Conservation (phyloP, 441 rosid species). For the Pelargonium cotyledonis region DNA sequence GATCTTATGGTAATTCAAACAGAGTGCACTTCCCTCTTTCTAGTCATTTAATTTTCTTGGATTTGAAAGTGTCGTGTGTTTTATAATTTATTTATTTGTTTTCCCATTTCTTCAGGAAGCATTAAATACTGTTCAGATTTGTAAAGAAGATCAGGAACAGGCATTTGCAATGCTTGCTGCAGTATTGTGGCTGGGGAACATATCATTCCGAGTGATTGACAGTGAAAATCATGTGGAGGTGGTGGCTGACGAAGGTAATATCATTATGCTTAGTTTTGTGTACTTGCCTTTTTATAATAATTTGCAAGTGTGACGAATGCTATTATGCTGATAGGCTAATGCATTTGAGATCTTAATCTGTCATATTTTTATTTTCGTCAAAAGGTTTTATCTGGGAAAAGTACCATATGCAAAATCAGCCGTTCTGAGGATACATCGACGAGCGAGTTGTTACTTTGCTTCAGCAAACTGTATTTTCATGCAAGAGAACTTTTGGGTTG, state of each 20-base stretch:
- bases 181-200: constrained; percentile 82
- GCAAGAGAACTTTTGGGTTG: background rate
- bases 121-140: constrained; percentile 57
- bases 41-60: constrained; percentile 12
- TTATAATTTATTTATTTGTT: constrained; percentile 9
- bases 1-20: constrained; percentile 57
- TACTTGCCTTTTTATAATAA: background rate
- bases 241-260: constrained; percentile 67
- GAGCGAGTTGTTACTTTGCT: background rate
- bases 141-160: constrained; percentile 69
- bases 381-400: background rate
- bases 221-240: constrained; percentile 82
- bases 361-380: background rate
- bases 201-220: constrained; percentile 66
- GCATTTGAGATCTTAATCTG: background rate
- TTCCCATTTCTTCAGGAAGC: constrained; percentile 56
- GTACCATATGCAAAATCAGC: background rate
- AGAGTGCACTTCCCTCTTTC: constrained; percentile 10
- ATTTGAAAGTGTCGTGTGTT: constrained; percentile 15
- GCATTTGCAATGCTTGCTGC: constrained; percentile 76
- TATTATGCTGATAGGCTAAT: background rate
- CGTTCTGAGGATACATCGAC: background rate
- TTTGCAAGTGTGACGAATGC: background rate
- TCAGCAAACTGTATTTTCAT: background rate
- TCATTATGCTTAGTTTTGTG: constrained; percentile 12